A percentile compares a stretch with the other conserved stretches of the same genome.
These are phyloP conservation scores for Prosopis cineraria DNA, from an alignment of 306 rosid species.

Conservation along the genomic window DNA sequence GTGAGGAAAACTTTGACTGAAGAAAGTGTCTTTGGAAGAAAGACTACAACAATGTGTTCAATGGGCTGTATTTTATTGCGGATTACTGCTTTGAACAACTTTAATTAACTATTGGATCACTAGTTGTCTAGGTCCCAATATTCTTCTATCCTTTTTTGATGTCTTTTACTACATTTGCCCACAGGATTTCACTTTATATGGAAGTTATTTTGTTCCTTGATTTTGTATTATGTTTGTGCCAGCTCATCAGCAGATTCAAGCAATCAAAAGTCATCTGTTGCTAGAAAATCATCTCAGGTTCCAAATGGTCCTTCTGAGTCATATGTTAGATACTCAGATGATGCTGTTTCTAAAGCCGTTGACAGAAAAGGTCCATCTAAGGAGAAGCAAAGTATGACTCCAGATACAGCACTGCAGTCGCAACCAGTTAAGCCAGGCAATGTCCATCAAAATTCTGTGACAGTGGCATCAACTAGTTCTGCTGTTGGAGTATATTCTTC, in stretches of 20 bases:
- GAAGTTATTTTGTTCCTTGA: constrained; percentile 26
- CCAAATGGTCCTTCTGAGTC: constrained; percentile 59
- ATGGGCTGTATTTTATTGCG: neutral
- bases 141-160: neutral
- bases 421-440: constrained; percentile 58
- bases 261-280: constrained; percentile 58
- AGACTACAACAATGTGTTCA: neutral
- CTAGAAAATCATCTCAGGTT: constrained; percentile 53
- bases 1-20: neutral
- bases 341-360: constrained; percentile 41
- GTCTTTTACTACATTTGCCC: neutral
- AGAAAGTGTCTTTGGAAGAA: neutral
- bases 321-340: constrained; percentile 45
- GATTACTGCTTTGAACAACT: constrained; percentile 16
- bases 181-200: neutral
- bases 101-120: constrained; percentile 1
- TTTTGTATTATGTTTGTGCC: constrained; percentile 32
- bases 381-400: constrained; percentile 51
- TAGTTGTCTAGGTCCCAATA: constrained; percentile 4
- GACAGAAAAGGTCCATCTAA: constrained; percentile 49
- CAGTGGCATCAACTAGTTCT: constrained; percentile 60
- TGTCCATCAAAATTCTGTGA: constrained; percentile 51
- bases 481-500: constrained; percentile 92
- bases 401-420: constrained; percentile 46
- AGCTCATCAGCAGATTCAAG: constrained; percentile 55